Percentiles rank a stretch among this genome's conserved stretches.
phyloP scores from a whole-genome alignment of 2,329 filamentous ascomycete species.

The Xylaria multiplex region DNA sequence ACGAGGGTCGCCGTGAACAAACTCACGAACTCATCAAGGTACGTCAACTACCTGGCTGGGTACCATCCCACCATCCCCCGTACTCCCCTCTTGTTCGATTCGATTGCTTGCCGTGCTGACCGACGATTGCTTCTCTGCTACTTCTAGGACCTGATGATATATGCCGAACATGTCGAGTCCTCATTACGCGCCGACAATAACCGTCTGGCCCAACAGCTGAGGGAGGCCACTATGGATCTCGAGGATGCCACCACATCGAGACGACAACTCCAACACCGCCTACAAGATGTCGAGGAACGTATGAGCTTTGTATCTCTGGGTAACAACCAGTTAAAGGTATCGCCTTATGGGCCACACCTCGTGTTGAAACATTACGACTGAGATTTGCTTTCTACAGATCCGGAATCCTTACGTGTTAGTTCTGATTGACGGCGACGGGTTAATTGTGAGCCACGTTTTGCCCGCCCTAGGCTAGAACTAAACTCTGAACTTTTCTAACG shows the following conservation, averaged over 20 bases:
- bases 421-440: conserved; percentile 71
- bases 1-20: conserved; percentile 55
- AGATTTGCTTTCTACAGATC: conserved; percentile 52
- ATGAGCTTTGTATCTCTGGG: conserved; percentile 52
- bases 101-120: conserved; percentile 19
- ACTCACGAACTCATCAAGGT: conserved; percentile 61
- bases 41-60: conserved; percentile 32
- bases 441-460: conserved; percentile 59
- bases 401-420: conserved; percentile 69
- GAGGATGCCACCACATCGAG: conserved; percentile 59
- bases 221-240: conserved; percentile 61
- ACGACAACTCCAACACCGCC: conserved; percentile 61
- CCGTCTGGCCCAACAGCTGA: conserved; percentile 54
- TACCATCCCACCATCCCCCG: conserved; percentile 7
- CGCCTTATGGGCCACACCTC: conserved; percentile 22
- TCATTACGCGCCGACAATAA: conserved; percentile 57
- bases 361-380: conserved; percentile 33
- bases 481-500: conserved; percentile 28
- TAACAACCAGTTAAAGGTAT: conserved; percentile 60
- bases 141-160: conserved; percentile 59
- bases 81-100: conserved; percentile 23
- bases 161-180: conserved; percentile 58
- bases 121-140: conserved; percentile 9
- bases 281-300: conserved; percentile 54
- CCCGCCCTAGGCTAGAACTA: conserved; percentile 23